phyloP scores from a whole-genome alignment of 495 filamentous ascomycete species.

The Diplogelasinospora grovesii region DNA sequence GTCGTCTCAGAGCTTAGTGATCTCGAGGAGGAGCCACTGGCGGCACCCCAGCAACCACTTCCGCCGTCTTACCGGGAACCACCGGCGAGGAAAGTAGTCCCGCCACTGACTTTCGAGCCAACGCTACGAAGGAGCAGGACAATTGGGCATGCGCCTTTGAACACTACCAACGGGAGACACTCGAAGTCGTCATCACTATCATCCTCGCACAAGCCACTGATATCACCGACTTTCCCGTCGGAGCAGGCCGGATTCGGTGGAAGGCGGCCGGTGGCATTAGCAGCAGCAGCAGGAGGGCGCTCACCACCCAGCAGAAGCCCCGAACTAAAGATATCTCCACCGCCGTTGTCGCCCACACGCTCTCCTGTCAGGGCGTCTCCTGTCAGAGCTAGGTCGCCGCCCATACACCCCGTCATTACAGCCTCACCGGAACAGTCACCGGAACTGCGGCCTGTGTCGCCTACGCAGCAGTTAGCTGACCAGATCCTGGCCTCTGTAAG shows the following conservation, averaged over 20 bases:
- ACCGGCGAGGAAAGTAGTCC: too few species aligned
- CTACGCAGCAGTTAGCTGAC: constrained; percentile 44
- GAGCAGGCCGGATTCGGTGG: constrained; percentile 1
- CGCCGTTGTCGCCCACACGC: constrained; percentile 2
- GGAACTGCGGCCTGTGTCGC: constrained; percentile 25
- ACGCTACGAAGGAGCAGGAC: constrained; percentile 14
- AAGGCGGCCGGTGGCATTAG: not conserved
- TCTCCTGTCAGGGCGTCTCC: too few species aligned
- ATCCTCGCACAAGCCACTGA: constrained; percentile 12
- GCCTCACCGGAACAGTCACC: constrained; percentile 10
- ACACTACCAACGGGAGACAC: constrained; percentile 1
- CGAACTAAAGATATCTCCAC: constrained; percentile 8
- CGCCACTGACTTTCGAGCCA: constrained; percentile 11
- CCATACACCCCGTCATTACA: not conserved
- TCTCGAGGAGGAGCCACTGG: constrained; percentile 29
- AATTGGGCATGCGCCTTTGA: constrained; percentile 7
- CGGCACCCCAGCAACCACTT: constrained; percentile 7
- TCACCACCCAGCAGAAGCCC: constrained; percentile 7
- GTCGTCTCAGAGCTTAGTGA: constrained; percentile 42
- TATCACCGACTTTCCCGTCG: constrained; percentile 15
- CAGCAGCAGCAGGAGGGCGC: not conserved
- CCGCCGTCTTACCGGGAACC: too few species aligned
- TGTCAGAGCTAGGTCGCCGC: not conserved
- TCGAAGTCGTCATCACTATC: too few species aligned
- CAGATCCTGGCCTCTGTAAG: constrained; percentile 51